A percentile compares a stretch with the other conserved stretches of the same genome.
Evolutionary conservation across 495 filamentous ascomycete genomes (phyloP).

Genomic region (Penicillium pancosmium): DNA sequence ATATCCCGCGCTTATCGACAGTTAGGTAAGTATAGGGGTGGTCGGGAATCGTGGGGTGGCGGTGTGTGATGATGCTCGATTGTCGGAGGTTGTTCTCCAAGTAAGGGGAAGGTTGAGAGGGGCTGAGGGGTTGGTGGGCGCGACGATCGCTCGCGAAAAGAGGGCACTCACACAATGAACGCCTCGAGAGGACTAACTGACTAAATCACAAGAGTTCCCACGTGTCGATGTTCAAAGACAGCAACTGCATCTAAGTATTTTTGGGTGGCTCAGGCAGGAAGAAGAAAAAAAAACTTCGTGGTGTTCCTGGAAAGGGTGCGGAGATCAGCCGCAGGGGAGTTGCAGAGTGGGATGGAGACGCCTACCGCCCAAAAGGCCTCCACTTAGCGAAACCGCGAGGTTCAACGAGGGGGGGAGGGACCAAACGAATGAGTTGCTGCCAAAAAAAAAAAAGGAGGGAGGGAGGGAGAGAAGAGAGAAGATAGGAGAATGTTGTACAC

Average conservation of each 20-base stretch:
- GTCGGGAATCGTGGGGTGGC: slow-evolving; percentile 30
- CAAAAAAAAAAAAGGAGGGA: slow-evolving; percentile 21
- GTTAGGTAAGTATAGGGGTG: slow-evolving; percentile 8
- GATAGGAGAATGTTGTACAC: slow-evolving; percentile 44
- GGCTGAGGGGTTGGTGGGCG: slow-evolving; percentile 47
- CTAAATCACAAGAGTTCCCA: slow-evolving; percentile 11
- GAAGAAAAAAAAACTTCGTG: slow-evolving; percentile 11
- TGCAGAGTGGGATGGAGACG: slow-evolving; percentile 31
- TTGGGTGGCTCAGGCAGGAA: neutral
- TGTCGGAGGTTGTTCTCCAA: slow-evolving; percentile 21
- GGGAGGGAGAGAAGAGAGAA: slow-evolving; percentile 33
- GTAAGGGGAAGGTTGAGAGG: slow-evolving; percentile 46
- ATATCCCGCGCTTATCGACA: neutral
- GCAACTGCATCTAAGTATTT: slow-evolving; percentile 19
- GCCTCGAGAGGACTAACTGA: slow-evolving; percentile 37
- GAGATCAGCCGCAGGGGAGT: slow-evolving; percentile 35
- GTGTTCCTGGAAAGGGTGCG: slow-evolving; percentile 32
- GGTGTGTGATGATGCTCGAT: slow-evolving; percentile 33
- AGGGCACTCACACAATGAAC: slow-evolving; percentile 49
- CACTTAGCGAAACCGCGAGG: slow-evolving; percentile 25
- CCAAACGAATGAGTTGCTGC: slow-evolving; percentile 31
- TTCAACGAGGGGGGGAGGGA: neutral
- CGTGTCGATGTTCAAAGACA: neutral
- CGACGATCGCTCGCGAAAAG: slow-evolving; percentile 35
- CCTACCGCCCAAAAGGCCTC: slow-evolving; percentile 27